These are phyloP conservation scores for Xylariaceae sp. DNA, from an alignment of 2,329 filamentous ascomycete genomes.

Conservation along the genomic window DNA sequence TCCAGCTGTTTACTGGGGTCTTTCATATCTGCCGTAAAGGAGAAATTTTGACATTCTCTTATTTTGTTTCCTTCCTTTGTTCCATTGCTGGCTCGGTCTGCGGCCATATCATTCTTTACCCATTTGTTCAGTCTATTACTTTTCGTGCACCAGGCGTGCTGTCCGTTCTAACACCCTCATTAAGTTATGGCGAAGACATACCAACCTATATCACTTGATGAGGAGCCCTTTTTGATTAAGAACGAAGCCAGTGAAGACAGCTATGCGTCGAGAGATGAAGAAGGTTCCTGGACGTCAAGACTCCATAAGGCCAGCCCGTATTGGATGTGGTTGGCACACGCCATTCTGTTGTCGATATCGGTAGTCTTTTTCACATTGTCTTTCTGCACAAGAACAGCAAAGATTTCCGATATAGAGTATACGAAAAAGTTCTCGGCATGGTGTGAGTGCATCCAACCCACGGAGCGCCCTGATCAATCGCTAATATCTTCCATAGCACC, in stretches of 20 bases:
- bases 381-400: constrained; percentile 35
- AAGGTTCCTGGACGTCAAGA: constrained; percentile 13
- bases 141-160: constrained; percentile 30
- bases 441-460: constrained; percentile 35
- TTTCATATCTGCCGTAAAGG: background rate
- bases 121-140: constrained; percentile 8
- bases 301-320: constrained; percentile 25
- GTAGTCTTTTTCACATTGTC: constrained; percentile 39
- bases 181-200: constrained; percentile 34
- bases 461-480: background rate
- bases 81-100: constrained; percentile 10
- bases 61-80: constrained; percentile 4
- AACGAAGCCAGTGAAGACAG: constrained; percentile 24
- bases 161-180: constrained; percentile 14
- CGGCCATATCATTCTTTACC: constrained; percentile 2
- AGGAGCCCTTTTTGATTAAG: constrained; percentile 34
- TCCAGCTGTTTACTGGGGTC: background rate
- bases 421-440: constrained; percentile 42
- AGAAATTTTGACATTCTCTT: too few species aligned
- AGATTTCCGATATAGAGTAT: constrained; percentile 32
- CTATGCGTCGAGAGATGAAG: constrained; percentile 18
- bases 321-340: constrained; percentile 40
- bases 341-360: constrained; percentile 37
- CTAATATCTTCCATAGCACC: constrained; percentile 36
- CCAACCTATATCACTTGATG: constrained; percentile 34